These are phyloP conservation scores for Monosporascus sp. DNA, from an alignment of 2,329 filamentous ascomycete species.

Conservation along the genomic window DNA sequence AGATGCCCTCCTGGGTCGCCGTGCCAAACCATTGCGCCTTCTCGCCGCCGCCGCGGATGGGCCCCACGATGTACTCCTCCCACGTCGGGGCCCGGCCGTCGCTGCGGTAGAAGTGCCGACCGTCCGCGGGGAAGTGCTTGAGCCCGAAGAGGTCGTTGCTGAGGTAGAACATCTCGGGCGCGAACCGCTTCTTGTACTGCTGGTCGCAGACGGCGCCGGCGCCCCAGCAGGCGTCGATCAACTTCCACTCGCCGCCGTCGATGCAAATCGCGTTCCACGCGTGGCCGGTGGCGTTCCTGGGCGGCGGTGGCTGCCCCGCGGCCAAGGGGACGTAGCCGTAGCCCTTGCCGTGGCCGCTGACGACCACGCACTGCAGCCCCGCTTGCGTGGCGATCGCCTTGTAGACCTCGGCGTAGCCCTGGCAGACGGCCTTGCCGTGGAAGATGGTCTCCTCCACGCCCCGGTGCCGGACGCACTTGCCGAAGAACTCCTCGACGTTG, in stretches of 20 bases:
- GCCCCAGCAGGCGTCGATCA: slow-evolving; percentile 91
- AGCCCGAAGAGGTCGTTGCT: slow-evolving; percentile 76
- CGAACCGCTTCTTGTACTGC: slow-evolving; percentile 65
- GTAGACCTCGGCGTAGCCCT: slow-evolving; percentile 84
- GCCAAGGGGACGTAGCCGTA: slow-evolving; percentile 63
- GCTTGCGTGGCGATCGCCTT: slow-evolving; percentile 71
- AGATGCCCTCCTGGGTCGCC: slow-evolving; percentile 46
- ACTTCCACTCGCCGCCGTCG: slow-evolving; percentile 83
- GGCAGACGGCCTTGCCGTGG: slow-evolving; percentile 79
- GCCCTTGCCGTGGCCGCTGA: slow-evolving; percentile 82
- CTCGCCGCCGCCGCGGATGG: slow-evolving; percentile 43
- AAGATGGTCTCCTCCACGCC: slow-evolving; percentile 70
- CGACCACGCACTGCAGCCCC: slow-evolving; percentile 71
- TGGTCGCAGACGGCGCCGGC: slow-evolving; percentile 63
- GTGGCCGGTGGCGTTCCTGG: slow-evolving; percentile 59
- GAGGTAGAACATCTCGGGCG: slow-evolving; percentile 53
- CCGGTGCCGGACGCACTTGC: slow-evolving; percentile 59
- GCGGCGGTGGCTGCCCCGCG: slow-evolving; percentile 62
- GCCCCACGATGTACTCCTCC: slow-evolving; percentile 76
- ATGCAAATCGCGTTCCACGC: slow-evolving; percentile 93
- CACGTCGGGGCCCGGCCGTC: slow-evolving; percentile 67
- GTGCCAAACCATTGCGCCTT: slow-evolving; percentile 42
- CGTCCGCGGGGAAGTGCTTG: slow-evolving; percentile 71
- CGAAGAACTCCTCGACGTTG: slow-evolving; percentile 75
- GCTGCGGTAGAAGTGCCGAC: slow-evolving; percentile 64